Percentiles rank a stretch among this genome's conserved stretches.
These are phyloP conservation scores for Hypholoma fasciculare DNA, from an alignment of 768 basidiomycete species.

Conservation along the genomic window DNA sequence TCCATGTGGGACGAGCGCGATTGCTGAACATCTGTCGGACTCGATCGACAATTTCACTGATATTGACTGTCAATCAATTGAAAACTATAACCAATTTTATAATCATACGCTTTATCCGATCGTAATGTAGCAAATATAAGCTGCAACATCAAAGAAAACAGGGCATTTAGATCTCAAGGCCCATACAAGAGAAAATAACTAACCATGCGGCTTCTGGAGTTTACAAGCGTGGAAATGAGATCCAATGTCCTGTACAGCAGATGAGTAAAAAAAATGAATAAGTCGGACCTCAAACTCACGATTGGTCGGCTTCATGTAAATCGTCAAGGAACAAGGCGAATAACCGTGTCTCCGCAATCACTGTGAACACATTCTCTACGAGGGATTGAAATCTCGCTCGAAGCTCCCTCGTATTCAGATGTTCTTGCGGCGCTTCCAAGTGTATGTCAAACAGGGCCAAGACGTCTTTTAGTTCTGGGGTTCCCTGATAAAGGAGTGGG, in stretches of 20 bases:
- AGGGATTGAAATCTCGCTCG: slow-evolving; percentile 71
- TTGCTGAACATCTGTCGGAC: slow-evolving; percentile 58
- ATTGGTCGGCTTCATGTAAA: slow-evolving; percentile 73
- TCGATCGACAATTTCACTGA: slow-evolving; percentile 47
- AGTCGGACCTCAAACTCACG: slow-evolving; percentile 33
- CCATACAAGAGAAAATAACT: not conserved
- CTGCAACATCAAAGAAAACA: slow-evolving; percentile 26
- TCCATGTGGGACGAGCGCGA: slow-evolving; percentile 64
- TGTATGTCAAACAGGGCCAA: slow-evolving; percentile 54
- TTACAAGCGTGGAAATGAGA: slow-evolving; percentile 62
- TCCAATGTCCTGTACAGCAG: slow-evolving; percentile 53
- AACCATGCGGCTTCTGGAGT: slow-evolving; percentile 68
- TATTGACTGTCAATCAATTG: not conserved
- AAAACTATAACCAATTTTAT: not conserved
- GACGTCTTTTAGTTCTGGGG: slow-evolving; percentile 68
- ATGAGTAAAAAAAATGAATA: not conserved
- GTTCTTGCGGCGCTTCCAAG: slow-evolving; percentile 51
- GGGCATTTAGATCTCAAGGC: slow-evolving; percentile 4
- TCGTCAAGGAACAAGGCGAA: slow-evolving; percentile 76
- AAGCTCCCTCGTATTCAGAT: slow-evolving; percentile 57
- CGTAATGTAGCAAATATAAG: slow-evolving; percentile 65
- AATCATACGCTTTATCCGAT: slow-evolving; percentile 49
- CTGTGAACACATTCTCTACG: slow-evolving; percentile 68
- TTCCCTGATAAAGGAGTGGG: slow-evolving; percentile 69
- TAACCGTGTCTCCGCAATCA: slow-evolving; percentile 67